Evolutionary conservation across 139 green algal genomes (phyloP).

Genomic region (Zygnema circumcarinatum): DNA sequence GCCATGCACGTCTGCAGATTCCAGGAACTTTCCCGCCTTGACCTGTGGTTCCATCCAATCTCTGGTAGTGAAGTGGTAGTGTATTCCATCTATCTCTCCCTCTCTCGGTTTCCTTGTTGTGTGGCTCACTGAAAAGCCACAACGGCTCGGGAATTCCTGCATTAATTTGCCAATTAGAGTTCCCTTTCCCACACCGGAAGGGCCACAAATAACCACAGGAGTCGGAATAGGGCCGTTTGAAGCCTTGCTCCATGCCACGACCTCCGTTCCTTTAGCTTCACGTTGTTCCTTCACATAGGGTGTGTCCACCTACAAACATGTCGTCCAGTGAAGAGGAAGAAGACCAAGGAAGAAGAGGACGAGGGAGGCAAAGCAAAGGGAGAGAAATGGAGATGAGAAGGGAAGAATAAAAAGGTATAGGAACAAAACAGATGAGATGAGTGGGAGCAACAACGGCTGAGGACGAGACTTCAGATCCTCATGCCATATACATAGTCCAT

Average conservation of each 20-base stretch:
- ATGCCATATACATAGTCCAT: too few relatives aligned
- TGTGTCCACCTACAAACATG: conserved; percentile 2
- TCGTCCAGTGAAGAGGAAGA: background rate
- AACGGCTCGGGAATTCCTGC: conserved; percentile 56
- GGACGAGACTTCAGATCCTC: too few relatives aligned
- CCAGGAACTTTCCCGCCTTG: conserved; percentile 62
- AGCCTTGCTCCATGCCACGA: conserved; percentile 40
- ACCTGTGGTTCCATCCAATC: conserved; percentile 54
- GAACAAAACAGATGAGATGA: too few relatives aligned
- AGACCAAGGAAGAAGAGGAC: background rate
- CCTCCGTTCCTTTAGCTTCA: background rate
- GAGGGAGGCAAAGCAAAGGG: background rate
- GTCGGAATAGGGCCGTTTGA: background rate
- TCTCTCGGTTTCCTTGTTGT: conserved; percentile 63
- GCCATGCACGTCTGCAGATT: conserved; percentile 65
- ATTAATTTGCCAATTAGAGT: conserved; percentile 65
- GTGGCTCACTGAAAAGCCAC: conserved; percentile 67
- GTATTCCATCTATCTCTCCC: conserved; percentile 63
- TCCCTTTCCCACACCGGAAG: conserved; percentile 67
- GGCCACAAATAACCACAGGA: conserved; percentile 66
- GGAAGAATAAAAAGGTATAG: too few relatives aligned
- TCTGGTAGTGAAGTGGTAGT: conserved; percentile 65
- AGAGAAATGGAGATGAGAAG: background rate
- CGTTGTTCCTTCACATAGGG: background rate
- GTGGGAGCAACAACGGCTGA: too few relatives aligned